phyloP scores from a whole-genome alignment of 139 green algal genomes.

The Chlorella sp. region DNA sequence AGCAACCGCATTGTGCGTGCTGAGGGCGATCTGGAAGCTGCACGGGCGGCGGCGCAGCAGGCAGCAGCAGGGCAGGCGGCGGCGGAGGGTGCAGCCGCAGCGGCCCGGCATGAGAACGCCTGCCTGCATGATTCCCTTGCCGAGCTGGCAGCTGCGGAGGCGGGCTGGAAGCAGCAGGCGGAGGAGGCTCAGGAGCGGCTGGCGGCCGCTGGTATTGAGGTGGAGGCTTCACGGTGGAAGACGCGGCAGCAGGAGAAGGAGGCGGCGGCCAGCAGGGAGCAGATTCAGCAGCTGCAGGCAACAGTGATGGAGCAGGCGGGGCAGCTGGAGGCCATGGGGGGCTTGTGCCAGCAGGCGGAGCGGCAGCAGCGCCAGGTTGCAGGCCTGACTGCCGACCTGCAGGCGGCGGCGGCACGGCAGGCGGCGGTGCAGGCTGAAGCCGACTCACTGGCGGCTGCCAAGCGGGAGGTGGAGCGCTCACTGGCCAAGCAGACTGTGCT shows the following conservation, averaged over 20 bases:
- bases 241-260: no score
- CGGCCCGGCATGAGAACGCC: conserved; percentile 2
- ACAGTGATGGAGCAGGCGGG: not conserved
- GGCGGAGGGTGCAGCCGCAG: not conserved
- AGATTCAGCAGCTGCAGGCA: not conserved
- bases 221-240: not conserved
- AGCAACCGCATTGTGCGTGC: not conserved
- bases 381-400: not conserved
- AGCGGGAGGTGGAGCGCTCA: not conserved
- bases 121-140: conserved; percentile 9
- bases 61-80: not conserved
- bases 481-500: not conserved
- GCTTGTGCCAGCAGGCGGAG: not conserved
- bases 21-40: not conserved
- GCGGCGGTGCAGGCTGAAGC: not conserved
- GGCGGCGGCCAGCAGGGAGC: not conserved
- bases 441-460: not conserved
- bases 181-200: not conserved
- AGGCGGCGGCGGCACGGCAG: not conserved
- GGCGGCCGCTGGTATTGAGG: not conserved
- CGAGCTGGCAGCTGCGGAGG: conserved; percentile 4
- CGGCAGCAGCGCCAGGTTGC: not conserved
- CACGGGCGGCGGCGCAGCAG: not conserved
- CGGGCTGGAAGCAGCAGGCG: not conserved
- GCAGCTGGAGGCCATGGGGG: conserved; percentile 2